Evolutionary conservation across 2,329 filamentous ascomycete species (phyloP).

Genomic region (Arthrocladium fulminans): DNA sequence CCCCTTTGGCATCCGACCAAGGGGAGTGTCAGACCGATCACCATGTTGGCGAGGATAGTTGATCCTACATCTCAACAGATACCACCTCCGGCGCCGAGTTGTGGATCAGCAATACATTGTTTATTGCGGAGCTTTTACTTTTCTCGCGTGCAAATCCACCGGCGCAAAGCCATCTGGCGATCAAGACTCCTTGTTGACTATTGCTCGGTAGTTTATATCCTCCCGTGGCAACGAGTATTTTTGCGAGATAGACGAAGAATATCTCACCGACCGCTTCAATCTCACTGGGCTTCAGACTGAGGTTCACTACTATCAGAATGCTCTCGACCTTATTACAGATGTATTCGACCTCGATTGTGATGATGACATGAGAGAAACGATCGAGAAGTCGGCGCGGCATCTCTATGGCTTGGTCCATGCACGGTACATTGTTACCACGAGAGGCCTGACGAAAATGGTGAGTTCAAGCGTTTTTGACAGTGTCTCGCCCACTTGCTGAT

Average conservation of each 20-base stretch:
- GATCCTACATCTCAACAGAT: too few species aligned
- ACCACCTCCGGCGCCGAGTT: too few species aligned
- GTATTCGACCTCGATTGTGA: conserved; percentile 98
- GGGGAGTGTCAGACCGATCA: too few species aligned
- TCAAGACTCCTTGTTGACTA: conserved; percentile 15
- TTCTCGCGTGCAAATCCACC: too few species aligned
- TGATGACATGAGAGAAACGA: conserved; percentile 95
- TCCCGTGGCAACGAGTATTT: conserved; percentile 98
- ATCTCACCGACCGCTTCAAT: conserved; percentile 96
- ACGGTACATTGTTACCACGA: conserved; percentile 90
- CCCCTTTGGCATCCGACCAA: too few species aligned
- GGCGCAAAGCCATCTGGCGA: too few species aligned
- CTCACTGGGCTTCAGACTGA: conserved; percentile 93
- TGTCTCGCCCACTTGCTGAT: conserved; percentile 1
- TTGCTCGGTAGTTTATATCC: conserved; percentile 73
- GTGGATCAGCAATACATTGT: too few species aligned
- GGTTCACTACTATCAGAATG: conserved; percentile 98
- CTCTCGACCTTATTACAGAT: conserved; percentile 91
- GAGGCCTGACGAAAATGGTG: conserved; percentile 94
- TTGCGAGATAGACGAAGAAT: conserved; percentile 98
- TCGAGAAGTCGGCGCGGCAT: conserved; percentile 93
- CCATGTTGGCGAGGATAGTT: too few species aligned
- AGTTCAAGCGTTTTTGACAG: conserved; percentile 20
- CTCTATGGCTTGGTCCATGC: conserved; percentile 94
- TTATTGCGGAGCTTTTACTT: too few species aligned